Percentiles rank a stretch among this genome's conserved stretches.
Evolutionary conservation across 805 yeast genomes (phyloP).

Genomic region (Debaryomyces prosopidis): DNA sequence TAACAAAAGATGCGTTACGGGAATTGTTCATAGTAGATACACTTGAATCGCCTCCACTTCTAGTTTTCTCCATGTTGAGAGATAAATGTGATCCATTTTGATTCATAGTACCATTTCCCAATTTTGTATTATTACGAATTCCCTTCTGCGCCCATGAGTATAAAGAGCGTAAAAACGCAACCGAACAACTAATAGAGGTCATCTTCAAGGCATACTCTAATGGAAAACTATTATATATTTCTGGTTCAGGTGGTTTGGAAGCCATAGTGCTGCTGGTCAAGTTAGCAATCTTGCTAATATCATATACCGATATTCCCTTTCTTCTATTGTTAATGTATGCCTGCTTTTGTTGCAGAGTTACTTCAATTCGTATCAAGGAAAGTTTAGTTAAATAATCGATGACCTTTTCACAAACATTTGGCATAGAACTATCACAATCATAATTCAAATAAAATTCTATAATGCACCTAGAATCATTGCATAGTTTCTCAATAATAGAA

Average conservation of each 20-base stretch:
- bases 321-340: slow-evolving; percentile 41
- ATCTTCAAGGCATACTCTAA: slow-evolving; percentile 82
- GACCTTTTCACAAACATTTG: slow-evolving; percentile 82
- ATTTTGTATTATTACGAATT: slow-evolving; percentile 11
- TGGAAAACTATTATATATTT: slow-evolving; percentile 57
- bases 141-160: slow-evolving; percentile 83
- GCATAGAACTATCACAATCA: slow-evolving; percentile 83
- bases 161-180: slow-evolving; percentile 77
- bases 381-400: slow-evolving; percentile 74
- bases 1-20: slow-evolving; percentile 21
- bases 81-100: slow-evolving; percentile 13
- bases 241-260: slow-evolving; percentile 56
- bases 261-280: slow-evolving; percentile 68
- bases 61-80: slow-evolving; percentile 15
- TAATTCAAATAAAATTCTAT: slow-evolving; percentile 93
- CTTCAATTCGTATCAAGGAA: slow-evolving; percentile 70
- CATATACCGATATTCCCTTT: slow-evolving; percentile 70
- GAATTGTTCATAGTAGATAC: slow-evolving; percentile 25
- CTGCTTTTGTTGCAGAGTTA: slow-evolving; percentile 65
- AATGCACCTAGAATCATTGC: slow-evolving; percentile 85
- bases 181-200: slow-evolving; percentile 75
- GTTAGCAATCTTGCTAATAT: slow-evolving; percentile 71
- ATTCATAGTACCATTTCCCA: slow-evolving; percentile 4
- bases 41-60: slow-evolving; percentile 33
- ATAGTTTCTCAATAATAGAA: slow-evolving; percentile 74